Evolutionary conservation across 805 yeast species (phyloP).

Genomic region (Candida orba): DNA sequence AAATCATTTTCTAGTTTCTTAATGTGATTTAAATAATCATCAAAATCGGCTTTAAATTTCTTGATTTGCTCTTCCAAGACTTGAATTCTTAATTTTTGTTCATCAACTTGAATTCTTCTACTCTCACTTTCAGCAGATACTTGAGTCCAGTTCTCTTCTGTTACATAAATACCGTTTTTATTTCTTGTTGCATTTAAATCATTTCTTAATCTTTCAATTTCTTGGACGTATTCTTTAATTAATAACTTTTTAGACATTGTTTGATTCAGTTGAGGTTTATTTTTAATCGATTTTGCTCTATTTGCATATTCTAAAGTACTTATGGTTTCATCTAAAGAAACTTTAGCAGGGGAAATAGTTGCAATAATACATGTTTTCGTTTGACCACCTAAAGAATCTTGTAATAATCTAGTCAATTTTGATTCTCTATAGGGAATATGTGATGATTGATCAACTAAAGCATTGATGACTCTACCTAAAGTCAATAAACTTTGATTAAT

Average conservation of each 20-base stretch:
- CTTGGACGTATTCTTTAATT: conserved; percentile 44
- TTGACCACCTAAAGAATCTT: conserved; percentile 78
- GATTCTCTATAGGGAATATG: conserved; percentile 86
- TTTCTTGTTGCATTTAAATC: conserved; percentile 58
- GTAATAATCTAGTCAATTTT: conserved; percentile 68
- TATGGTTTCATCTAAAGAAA: conserved; percentile 65
- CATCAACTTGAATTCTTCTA: conserved; percentile 40
- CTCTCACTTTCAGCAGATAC: conserved; percentile 40
- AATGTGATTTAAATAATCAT: conserved; percentile 26
- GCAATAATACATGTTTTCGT: conserved; percentile 81
- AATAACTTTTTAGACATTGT: conserved; percentile 51
- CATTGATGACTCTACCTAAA: conserved; percentile 80
- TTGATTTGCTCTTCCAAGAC: conserved; percentile 42
- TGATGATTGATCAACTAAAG: conserved; percentile 50
- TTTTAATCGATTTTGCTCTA: conserved; percentile 69
- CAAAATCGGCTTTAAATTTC: conserved; percentile 34
- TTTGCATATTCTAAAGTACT: conserved; percentile 81
- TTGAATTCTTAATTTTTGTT: conserved; percentile 40
- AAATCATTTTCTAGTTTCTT: conserved; percentile 12
- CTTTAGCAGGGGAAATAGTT: conserved; percentile 71
- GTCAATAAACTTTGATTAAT: conserved; percentile 82
- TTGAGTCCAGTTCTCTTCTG: conserved; percentile 42
- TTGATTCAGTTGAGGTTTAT: conserved; percentile 56
- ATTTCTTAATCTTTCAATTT: conserved; percentile 47
- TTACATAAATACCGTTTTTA: conserved; percentile 61